A percentile compares a stretch with the other conserved stretches of the same genome.
phyloP scores from a whole-genome alignment of 2,329 filamentous ascomycete species.

The Apiospora hydei region DNA sequence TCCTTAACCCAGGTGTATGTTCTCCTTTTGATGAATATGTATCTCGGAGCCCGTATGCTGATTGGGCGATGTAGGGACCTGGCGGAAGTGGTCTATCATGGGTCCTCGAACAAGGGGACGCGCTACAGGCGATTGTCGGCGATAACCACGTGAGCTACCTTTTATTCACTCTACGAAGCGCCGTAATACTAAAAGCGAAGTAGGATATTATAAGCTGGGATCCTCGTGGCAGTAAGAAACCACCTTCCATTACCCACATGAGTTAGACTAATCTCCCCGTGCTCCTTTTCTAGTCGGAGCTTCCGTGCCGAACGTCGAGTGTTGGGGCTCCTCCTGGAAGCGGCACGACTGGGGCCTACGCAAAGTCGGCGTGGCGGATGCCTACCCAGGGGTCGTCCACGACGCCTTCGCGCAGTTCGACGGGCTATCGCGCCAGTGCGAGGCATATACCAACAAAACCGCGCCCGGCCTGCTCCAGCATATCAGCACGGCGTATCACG shows the following conservation, averaged over 20 bases:
- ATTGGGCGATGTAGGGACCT: constrained; percentile 46
- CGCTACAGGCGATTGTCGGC: constrained; percentile 54
- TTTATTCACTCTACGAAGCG: neutral
- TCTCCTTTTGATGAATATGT: neutral
- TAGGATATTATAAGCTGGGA: constrained; percentile 59
- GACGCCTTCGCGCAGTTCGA: constrained; percentile 52
- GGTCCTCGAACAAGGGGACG: constrained; percentile 40
- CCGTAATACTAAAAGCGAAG: constrained; percentile 19
- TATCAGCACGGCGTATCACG: constrained; percentile 52
- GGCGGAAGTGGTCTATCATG: constrained; percentile 55
- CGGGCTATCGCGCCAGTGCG: constrained; percentile 51
- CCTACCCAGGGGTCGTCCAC: constrained; percentile 53
- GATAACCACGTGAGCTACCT: constrained; percentile 49
- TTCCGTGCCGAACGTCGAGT: constrained; percentile 58
- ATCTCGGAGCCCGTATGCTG: neutral
- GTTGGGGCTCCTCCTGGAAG: constrained; percentile 54
- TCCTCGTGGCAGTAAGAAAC: constrained; percentile 49
- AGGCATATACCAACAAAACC: constrained; percentile 43
- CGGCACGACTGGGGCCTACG: constrained; percentile 52
- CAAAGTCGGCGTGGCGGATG: constrained; percentile 53
- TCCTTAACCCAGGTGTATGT: constrained; percentile 48
- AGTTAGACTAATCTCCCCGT: neutral
- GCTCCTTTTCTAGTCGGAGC: constrained; percentile 49
- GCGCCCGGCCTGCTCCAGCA: constrained; percentile 46
- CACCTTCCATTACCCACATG: too few relatives aligned